phyloP scores from a whole-genome alignment of 2,329 filamentous ascomycete genomes.

The Thyridium curvatum region DNA sequence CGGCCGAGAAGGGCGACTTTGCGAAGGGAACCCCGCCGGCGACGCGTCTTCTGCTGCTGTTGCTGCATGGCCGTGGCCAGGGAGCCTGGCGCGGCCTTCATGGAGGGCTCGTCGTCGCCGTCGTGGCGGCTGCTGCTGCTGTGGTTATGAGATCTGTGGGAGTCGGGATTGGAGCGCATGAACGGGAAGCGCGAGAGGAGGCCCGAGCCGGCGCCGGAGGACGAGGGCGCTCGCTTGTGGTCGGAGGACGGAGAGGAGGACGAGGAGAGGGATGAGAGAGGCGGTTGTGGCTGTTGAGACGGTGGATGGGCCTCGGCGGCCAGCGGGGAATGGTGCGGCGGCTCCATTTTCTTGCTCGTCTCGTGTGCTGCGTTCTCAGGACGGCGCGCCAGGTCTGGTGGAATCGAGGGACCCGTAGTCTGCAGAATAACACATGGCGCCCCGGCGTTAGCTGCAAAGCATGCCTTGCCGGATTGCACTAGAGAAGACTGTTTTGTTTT shows the following conservation, averaged over 20 bases:
- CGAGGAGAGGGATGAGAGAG: neutral
- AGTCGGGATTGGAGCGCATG: neutral
- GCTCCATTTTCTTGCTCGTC: too few relatives aligned
- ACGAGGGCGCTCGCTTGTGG: slow-evolving; percentile 1
- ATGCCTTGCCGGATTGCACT: too few relatives aligned
- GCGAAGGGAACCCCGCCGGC: slow-evolving; percentile 76
- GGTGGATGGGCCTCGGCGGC: too few relatives aligned
- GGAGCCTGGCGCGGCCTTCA: slow-evolving; percentile 34
- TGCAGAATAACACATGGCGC: too few relatives aligned
- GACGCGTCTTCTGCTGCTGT: slow-evolving; percentile 47
- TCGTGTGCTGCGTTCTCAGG: too few relatives aligned
- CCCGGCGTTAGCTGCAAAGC: too few relatives aligned
- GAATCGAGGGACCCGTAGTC: too few relatives aligned
- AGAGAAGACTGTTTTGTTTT: too few relatives aligned
- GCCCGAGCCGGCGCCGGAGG: slow-evolving; percentile 1
- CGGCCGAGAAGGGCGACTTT: slow-evolving; percentile 81
- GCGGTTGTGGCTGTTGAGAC: too few relatives aligned
- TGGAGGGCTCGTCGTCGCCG: slow-evolving; percentile 10
- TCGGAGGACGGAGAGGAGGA: neutral
- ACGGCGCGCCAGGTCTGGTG: too few relatives aligned
- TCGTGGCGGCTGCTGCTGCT: slow-evolving; percentile 16
- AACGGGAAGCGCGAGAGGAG: slow-evolving; percentile 6
- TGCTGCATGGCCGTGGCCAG: slow-evolving; percentile 28
- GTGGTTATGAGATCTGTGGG: neutral
- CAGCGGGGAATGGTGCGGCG: too few relatives aligned